Evolutionary conservation across 495 filamentous ascomycete genomes (phyloP).

Genomic region (Cetradonia linearis): DNA sequence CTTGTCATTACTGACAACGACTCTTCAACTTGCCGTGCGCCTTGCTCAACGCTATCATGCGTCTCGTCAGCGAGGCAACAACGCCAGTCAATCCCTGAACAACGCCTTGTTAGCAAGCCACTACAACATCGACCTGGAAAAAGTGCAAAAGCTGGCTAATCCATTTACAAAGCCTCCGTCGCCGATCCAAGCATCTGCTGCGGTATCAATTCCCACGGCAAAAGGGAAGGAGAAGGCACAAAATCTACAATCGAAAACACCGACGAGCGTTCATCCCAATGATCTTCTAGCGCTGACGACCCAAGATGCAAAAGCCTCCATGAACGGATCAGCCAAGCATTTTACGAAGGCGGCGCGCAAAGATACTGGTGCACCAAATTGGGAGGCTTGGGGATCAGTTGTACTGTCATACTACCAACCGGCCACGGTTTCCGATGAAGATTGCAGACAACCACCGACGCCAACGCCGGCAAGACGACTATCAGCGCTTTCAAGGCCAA

Average conservation of each 20-base stretch:
- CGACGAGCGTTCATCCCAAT: conserved; percentile 53
- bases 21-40: conserved; percentile 67
- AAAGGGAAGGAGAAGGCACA: conserved; percentile 66
- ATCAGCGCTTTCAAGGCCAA: conserved; percentile 31
- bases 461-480: conserved; percentile 41
- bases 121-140: conserved; percentile 90
- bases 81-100: conserved; percentile 51
- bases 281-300: conserved; percentile 60
- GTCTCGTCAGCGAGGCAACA: conserved; percentile 57
- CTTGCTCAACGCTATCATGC: conserved; percentile 89
- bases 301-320: conserved; percentile 39
- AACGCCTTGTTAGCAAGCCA: conserved; percentile 67
- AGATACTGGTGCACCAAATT: conserved; percentile 27
- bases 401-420: conserved; percentile 54
- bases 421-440: conserved; percentile 26
- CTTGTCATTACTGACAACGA: conserved; percentile 59
- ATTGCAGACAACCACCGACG: conserved; percentile 35
- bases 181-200: conserved; percentile 28
- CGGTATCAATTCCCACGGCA: conserved; percentile 36
- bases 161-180: conserved; percentile 65
- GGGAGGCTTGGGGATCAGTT: conserved; percentile 62
- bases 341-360: conserved; percentile 27
- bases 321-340: conserved; percentile 35
- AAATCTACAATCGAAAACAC: conserved; percentile 33
- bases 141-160: conserved; percentile 67